Percentiles rank a stretch among this genome's conserved stretches.
phyloP scores from a whole-genome alignment of 2,329 filamentous ascomycete genomes.

The Thermomyces lanuginosus region DNA sequence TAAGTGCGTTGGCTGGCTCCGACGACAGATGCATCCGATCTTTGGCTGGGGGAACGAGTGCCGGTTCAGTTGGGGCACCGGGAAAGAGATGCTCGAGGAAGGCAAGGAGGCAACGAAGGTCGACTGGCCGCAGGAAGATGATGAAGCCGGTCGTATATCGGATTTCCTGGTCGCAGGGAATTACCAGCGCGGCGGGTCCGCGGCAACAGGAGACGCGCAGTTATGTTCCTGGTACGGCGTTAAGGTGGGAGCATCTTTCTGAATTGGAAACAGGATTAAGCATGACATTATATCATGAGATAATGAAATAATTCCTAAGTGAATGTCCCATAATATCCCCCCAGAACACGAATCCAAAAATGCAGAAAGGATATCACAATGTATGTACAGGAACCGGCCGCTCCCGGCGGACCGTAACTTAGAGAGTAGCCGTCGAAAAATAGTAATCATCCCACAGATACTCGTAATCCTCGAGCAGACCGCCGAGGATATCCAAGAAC shows the following conservation, averaged over 20 bases:
- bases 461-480: conserved; percentile 87
- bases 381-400: too few relatives aligned
- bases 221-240: conserved; percentile 71
- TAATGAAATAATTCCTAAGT: conserved; percentile 10
- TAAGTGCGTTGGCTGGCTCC: conserved; percentile 66
- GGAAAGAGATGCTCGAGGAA: conserved; percentile 85
- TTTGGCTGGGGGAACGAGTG: conserved; percentile 94
- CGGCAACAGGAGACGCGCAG: too few relatives aligned
- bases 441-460: conserved; percentile 98
- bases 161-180: conserved; percentile 48
- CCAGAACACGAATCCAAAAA: conserved; percentile 2
- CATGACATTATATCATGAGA: conserved; percentile 7
- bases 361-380: background rate
- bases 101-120: conserved; percentile 54
- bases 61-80: conserved; percentile 89
- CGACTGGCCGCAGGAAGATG: conserved; percentile 68
- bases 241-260: conserved; percentile 57
- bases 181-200: conserved; percentile 25
- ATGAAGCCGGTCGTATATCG: conserved; percentile 53
- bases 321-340: background rate
- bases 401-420: conserved; percentile 6
- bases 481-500: conserved; percentile 64
- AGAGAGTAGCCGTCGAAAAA: conserved; percentile 51
- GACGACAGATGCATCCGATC: conserved; percentile 70
- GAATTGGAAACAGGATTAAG: conserved; percentile 12